phyloP scores from a whole-genome alignment of 176 grass and related monocot genomes.

The Hyparrhenia diplandra region DNA sequence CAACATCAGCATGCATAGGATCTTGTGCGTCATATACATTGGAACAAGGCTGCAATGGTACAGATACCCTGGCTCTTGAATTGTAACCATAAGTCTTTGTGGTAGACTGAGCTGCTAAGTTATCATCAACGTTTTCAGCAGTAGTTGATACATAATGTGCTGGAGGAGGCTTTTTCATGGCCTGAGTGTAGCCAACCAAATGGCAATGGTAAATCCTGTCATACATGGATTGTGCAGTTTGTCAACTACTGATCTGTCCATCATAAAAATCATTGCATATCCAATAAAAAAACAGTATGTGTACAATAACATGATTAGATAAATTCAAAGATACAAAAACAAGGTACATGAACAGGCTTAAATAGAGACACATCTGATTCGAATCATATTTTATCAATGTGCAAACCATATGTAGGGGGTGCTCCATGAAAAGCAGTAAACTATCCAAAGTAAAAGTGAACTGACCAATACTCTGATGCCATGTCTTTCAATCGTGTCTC shows the following conservation, averaged over 20 bases:
- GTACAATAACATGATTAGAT: neutral
- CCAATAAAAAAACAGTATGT: neutral
- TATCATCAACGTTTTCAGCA: neutral
- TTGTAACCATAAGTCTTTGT: neutral
- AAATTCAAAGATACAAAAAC: neutral
- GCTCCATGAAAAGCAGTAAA: neutral
- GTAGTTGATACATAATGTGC: constrained; percentile 22
- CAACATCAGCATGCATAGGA: constrained; percentile 16
- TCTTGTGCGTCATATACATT: constrained; percentile 21
- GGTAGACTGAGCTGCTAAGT: constrained; percentile 8
- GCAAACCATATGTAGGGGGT: neutral
- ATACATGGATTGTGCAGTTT: neutral
- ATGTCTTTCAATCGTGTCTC: constrained; percentile 53
- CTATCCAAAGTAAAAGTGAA: neutral
- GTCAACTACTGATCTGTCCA: neutral
- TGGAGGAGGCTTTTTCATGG: neutral
- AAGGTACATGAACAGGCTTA: neutral
- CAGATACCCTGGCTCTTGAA: constrained; percentile 13
- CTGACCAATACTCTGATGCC: constrained; percentile 50
- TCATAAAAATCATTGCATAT: neutral
- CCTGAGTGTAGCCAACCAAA: neutral
- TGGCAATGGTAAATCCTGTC: constrained; percentile 28
- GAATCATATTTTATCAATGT: neutral
- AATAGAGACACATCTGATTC: neutral
- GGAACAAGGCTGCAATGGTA: constrained; percentile 12